These are phyloP conservation scores for Noccaea caerulescens DNA, from an alignment of 345 rosid genomes.

Conservation along the genomic window DNA sequence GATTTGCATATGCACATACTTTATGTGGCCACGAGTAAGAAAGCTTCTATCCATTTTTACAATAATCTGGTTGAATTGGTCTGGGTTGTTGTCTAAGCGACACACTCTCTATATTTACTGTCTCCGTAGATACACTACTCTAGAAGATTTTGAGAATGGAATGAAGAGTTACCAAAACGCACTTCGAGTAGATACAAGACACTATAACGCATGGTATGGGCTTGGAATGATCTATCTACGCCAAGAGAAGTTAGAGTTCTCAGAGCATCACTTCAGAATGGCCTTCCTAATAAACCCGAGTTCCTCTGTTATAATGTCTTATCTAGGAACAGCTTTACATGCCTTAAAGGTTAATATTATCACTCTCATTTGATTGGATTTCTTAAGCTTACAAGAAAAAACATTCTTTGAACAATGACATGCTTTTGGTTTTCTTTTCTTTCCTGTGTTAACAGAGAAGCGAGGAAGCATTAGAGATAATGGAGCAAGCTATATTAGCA, in stretches of 20 bases:
- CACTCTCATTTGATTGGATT: conserved; percentile 7
- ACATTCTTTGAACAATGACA: conserved; percentile 11
- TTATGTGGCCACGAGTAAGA: conserved; percentile 98
- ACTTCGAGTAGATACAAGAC: conserved; percentile 86
- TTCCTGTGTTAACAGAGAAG: conserved; percentile 59
- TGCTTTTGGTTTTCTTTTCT: not conserved
- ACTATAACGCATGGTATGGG: conserved; percentile 97
- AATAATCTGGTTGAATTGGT: conserved; percentile 2
- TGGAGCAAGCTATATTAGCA: conserved; percentile 89
- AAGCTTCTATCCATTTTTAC: conserved; percentile 1
- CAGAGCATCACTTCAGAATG: conserved; percentile 94
- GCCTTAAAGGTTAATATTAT: conserved; percentile 62
- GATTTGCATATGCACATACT: conserved; percentile 93
- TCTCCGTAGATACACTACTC: conserved; percentile 70
- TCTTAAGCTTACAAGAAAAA: not conserved
- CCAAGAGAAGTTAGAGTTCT: conserved; percentile 91
- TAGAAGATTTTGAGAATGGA: conserved; percentile 95
- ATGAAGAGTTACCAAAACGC: conserved; percentile 93
- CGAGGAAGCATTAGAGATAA: conserved; percentile 83
- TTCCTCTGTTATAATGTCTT: conserved; percentile 96
- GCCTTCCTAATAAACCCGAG: conserved; percentile 83
- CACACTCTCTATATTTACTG: conserved; percentile 24
- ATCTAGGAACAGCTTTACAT: conserved; percentile 89
- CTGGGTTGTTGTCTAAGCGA: conserved; percentile 21
- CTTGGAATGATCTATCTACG: conserved; percentile 95